Percentiles rank a stretch among this genome's conserved stretches.
These are phyloP conservation scores for Acanthamoeba pearcei DNA, from an alignment of 208 protist genomes.

Conservation along the genomic window DNA sequence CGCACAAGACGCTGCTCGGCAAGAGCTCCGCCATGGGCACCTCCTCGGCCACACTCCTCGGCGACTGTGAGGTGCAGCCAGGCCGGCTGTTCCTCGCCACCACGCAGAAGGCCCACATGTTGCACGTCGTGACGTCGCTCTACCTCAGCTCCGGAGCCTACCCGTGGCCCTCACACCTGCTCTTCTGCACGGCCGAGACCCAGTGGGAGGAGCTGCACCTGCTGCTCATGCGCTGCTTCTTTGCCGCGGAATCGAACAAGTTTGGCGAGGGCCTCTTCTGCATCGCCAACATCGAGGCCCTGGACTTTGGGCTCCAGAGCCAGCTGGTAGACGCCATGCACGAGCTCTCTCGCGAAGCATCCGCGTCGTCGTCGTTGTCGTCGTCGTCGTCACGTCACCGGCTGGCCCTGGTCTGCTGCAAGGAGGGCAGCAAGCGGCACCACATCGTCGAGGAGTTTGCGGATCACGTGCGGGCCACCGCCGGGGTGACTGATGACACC, in stretches of 20 bases:
- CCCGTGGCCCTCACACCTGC: conserved; percentile 2
- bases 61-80: not conserved
- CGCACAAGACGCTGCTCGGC: not conserved
- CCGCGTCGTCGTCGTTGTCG: not conserved
- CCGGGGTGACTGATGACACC: not conserved
- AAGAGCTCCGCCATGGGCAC: too few species aligned
- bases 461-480: not conserved
- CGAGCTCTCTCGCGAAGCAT: not conserved
- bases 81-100: not conserved
- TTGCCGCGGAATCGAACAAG: not conserved
- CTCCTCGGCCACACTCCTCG: not conserved
- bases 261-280: conserved; percentile 7
- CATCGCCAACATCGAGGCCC: conserved; percentile 10
- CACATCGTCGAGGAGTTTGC: conserved; percentile 6
- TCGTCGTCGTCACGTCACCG: not conserved
- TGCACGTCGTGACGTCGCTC: not conserved
- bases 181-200: conserved; percentile 32
- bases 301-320: conserved; percentile 19
- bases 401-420: not conserved
- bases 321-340: conserved; percentile 16
- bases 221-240: conserved; percentile 35
- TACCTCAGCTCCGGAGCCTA: not conserved
- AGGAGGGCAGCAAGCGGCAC: not conserved
- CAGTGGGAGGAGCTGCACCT: conserved; percentile 36
- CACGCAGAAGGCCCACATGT: not conserved